Percentiles rank a stretch among this genome's conserved stretches.
phyloP scores from a whole-genome alignment of 768 basidiomycete species.

The Tylopilus sp. region DNA sequence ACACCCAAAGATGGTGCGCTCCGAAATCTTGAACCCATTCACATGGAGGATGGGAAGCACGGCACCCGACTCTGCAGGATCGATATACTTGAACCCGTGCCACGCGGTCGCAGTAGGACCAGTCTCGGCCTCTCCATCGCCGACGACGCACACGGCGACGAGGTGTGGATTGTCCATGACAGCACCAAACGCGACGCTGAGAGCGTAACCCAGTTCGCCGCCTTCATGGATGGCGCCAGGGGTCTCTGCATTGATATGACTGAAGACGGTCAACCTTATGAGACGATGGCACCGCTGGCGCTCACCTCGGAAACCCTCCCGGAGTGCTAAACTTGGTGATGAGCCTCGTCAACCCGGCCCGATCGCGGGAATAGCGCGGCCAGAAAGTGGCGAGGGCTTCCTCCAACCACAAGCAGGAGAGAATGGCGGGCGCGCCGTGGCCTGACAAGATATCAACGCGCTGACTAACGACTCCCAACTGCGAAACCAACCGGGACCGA shows the following conservation, averaged over 20 bases:
- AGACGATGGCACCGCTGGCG: background rate
- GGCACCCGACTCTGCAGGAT: slow-evolving; percentile 85
- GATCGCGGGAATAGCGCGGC: slow-evolving; percentile 55
- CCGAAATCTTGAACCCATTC: slow-evolving; percentile 89
- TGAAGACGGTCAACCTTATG: slow-evolving; percentile 19
- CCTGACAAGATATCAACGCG: slow-evolving; percentile 33
- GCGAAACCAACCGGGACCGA: slow-evolving; percentile 59
- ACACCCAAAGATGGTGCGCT: slow-evolving; percentile 83
- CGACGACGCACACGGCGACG: slow-evolving; percentile 77
- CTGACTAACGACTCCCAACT: background rate
- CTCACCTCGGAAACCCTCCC: slow-evolving; percentile 77
- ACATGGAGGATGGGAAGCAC: slow-evolving; percentile 89
- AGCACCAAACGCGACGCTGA: slow-evolving; percentile 81
- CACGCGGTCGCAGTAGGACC: slow-evolving; percentile 78
- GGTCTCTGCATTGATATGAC: slow-evolving; percentile 78
- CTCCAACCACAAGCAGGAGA: slow-evolving; percentile 87
- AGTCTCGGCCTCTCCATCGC: slow-evolving; percentile 84
- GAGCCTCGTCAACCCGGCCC: slow-evolving; percentile 59
- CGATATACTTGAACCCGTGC: slow-evolving; percentile 88
- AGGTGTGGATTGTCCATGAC: slow-evolving; percentile 91
- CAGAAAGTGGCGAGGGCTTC: slow-evolving; percentile 60
- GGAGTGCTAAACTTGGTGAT: slow-evolving; percentile 76
- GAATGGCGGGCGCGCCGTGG: slow-evolving; percentile 83
- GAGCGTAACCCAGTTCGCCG: slow-evolving; percentile 85
- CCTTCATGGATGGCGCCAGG: slow-evolving; percentile 93